Base-by-base conservation (phyloP, 2,329 filamentous ascomycete species). In the Rutstroemia sydowiana region DNA sequence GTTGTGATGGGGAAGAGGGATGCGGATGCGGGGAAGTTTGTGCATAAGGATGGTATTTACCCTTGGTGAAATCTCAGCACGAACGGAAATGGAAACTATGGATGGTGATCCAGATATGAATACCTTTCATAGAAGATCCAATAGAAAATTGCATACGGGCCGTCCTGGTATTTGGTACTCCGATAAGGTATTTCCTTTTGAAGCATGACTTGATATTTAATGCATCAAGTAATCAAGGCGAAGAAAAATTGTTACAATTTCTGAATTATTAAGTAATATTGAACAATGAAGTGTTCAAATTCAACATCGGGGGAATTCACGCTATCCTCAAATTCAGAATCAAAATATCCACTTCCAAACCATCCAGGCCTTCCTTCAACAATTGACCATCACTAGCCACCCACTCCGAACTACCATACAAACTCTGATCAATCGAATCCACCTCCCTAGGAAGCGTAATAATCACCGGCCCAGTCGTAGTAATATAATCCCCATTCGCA, bases 401-500 rank as follows among this genome's bases (percentile, higher is more conserved):
- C 61, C 63, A 65, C 5, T 51, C 42, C 4, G 39, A 44, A 30
- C 56, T 34, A 7, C 63, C 63, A 45, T 57, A 63, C 20, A 63
- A 21, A 8, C 59, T 49, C 31, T 56, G 28, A 16, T 54, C 51
- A 1, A 62, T 14, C 1, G 42, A 50, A 1, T 18, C 16, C 1
- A 48, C 57, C 9, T 13, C 44, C 3, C 20, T 34, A 3, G 62
- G 63, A 11, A 65, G 36, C 11, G 21, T 53, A 8, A 65, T 58
- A 5, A 34, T 57, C 0, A 63, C 43, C 8, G 21, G 21, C 1
- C 32, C 23, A 3, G 16, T 37, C 2, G 31, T 54, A 48, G 58
- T 50, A 4, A 39, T 18, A 49, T 70, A 69, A 32, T 66, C 60
- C n/a, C 65, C 51, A 58, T 69, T 68, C 14, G 71, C 64, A 28